Evolutionary conservation across 176 grass and related monocot genomes (phyloP), one percentile per base, ranked within the genome.

Genomic region (Zizania latifolia): DNA sequence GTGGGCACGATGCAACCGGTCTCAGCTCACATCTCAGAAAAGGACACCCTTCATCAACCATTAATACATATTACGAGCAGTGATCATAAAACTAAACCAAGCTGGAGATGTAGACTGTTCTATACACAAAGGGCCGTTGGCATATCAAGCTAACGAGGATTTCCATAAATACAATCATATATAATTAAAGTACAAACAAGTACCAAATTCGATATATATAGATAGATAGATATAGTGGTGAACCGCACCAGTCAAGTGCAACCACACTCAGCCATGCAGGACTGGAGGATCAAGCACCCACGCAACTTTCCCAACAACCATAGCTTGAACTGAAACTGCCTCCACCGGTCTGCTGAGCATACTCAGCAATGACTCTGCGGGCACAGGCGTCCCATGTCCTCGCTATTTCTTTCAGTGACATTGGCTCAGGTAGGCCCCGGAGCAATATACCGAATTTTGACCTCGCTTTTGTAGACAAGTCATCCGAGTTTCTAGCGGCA

Each of bases 241-340:
- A 59, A 37, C 30, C 14, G 59, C 30, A 5, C 10, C 55, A 74
- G 27, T 74, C 23, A 74, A 22, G 26, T 28, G 17, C 19, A 38
- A 37, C 50, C 22, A 17, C 51, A 68, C 36, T 24, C 66, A 23
- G 8, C 35, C 31, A 61, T 39, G 19, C 36, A 84, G 62, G 7
- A 63, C 46, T 19, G 15, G 27, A 1, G 48, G 15, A 66, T 90
- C 70, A 90, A 80, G 83, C 86, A 56, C 83, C 86, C 32, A 88
- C 80, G 65, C 87, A 86, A 76, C 81, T 92, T 78, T 90, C 94
- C 94, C 91, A 83, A 68, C 86, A 75, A 37, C 89, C 84, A 75
- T 89, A 87, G 61, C 88, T 91, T 55, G 91, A 99, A 71, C 95
- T 99, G 76, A 99, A 99, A 78, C 86, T 90, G 19, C 95, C 95